These are phyloP conservation scores for Ajuga reptans DNA, from an alignment of 305 asterid species.

Conservation along the genomic window DNA sequence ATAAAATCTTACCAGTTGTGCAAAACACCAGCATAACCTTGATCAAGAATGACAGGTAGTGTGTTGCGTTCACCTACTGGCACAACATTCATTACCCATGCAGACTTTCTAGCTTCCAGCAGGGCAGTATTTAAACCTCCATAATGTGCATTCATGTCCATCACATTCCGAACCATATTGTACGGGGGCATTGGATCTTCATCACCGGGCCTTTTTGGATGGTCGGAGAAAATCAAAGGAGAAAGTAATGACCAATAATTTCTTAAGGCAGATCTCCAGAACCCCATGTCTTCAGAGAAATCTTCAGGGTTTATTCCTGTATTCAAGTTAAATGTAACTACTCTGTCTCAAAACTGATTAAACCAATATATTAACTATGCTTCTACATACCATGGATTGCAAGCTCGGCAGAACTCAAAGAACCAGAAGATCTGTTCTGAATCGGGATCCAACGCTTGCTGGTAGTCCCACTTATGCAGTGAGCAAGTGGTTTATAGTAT, in stretches of 20 bases:
- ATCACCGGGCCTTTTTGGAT: slow-evolving; percentile 96
- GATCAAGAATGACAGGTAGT: slow-evolving; percentile 75
- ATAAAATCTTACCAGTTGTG: slow-evolving; percentile 58
- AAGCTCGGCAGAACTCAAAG: slow-evolving; percentile 42
- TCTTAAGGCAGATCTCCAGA: slow-evolving; percentile 66
- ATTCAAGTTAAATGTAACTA: slow-evolving; percentile 9
- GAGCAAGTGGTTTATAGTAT: slow-evolving; percentile 64
- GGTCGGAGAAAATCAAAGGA: slow-evolving; percentile 95
- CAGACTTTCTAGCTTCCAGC: slow-evolving; percentile 61
- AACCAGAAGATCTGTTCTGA: slow-evolving; percentile 48
- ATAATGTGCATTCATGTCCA: slow-evolving; percentile 91
- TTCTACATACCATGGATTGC: slow-evolving; percentile 65
- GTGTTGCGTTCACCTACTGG: slow-evolving; percentile 63
- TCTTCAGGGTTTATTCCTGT: slow-evolving; percentile 71
- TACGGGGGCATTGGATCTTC: slow-evolving; percentile 93
- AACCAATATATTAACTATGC: too few species aligned
- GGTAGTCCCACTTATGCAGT: slow-evolving; percentile 61
- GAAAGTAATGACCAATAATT: slow-evolving; percentile 92
- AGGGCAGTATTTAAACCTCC: slow-evolving; percentile 77
- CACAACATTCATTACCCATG: slow-evolving; percentile 92
- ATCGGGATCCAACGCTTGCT: slow-evolving; percentile 77
- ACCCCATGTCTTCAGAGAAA: slow-evolving; percentile 53
- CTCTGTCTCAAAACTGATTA: slow-evolving; percentile 4
- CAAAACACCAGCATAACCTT: slow-evolving; percentile 71
- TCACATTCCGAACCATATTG: slow-evolving; percentile 91